phyloP scores from a whole-genome alignment of 805 yeast genomes.

The Saturnispora ahearnii region DNA sequence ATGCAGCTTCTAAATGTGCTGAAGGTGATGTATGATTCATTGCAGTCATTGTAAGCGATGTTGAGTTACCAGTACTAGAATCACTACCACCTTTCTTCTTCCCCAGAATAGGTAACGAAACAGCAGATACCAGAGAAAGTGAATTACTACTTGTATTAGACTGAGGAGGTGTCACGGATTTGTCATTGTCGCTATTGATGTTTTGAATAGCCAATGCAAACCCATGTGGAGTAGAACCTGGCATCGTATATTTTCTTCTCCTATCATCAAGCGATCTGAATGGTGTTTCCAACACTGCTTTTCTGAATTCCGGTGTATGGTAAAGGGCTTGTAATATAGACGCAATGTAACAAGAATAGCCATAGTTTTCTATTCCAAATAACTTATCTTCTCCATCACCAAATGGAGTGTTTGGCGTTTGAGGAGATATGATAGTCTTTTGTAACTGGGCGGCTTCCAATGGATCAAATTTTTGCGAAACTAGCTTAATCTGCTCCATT shows the following conservation, averaged over 20 bases:
- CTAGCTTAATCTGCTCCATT: neutral
- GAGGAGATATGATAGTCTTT: constrained; percentile 16
- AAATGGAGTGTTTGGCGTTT: constrained; percentile 32
- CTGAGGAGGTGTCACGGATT: neutral
- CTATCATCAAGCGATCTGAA: constrained; percentile 26
- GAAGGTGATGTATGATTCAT: neutral
- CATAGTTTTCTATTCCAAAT: constrained; percentile 78
- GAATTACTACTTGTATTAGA: neutral
- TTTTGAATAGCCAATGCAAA: constrained; percentile 20
- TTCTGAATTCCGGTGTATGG: constrained; percentile 62
- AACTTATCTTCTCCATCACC: constrained; percentile 66
- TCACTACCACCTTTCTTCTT: neutral
- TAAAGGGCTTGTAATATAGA: constrained; percentile 84
- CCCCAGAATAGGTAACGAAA: neutral
- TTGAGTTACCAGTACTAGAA: neutral
- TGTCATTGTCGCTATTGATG: neutral
- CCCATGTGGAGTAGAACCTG: constrained; percentile 35
- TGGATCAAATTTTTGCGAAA: constrained; percentile 8
- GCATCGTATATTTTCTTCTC: constrained; percentile 32
- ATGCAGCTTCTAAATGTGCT: neutral
- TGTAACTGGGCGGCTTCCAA: constrained; percentile 20
- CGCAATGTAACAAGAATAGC: constrained; percentile 91
- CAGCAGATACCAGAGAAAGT: neutral
- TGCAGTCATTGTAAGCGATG: neutral
- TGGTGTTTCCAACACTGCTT: constrained; percentile 43